Percentiles rank a stretch among this genome's conserved stretches.
Conservation (phyloP, 768 basidiomycete species). For the Lactarius sanguifluus region DNA sequence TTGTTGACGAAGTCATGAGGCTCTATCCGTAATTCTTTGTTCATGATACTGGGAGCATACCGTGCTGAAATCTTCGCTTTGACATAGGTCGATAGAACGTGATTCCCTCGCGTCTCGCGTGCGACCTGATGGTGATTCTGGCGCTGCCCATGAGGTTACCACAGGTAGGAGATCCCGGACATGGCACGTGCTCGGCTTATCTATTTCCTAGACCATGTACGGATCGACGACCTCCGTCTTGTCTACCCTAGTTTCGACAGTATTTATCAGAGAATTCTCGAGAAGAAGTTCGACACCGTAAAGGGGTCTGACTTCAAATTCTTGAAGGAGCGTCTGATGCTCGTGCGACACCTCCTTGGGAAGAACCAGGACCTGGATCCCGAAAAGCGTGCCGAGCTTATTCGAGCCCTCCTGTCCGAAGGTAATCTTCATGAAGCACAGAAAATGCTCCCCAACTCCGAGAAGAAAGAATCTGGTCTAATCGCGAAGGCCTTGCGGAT, state of each 20-base stretch:
- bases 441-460: not conserved
- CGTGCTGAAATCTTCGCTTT: not conserved
- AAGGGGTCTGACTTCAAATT: not conserved
- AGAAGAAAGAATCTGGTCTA: not conserved
- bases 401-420: not conserved
- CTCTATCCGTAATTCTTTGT: not conserved
- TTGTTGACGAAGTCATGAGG: not conserved
- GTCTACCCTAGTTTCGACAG: not conserved
- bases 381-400: constrained; percentile 2
- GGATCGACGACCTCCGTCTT: not conserved
- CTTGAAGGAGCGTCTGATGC: constrained; percentile 1
- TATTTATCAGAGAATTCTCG: not conserved
- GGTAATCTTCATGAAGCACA: not conserved
- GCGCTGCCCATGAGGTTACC: not conserved
- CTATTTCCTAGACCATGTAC: not conserved
- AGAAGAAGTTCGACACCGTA: not conserved
- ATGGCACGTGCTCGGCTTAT: not conserved
- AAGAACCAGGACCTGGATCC: not conserved
- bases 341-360: constrained; percentile 2
- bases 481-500: not conserved
- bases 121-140: not conserved
- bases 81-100: not conserved
- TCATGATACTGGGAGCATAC: too few relatives aligned
- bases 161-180: not conserved
- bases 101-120: not conserved